A percentile compares a stretch with the other conserved stretches of the same genome.
These are phyloP conservation scores for Metschnikowia picachoensis DNA, from an alignment of 805 yeast species.

Conservation along the genomic window DNA sequence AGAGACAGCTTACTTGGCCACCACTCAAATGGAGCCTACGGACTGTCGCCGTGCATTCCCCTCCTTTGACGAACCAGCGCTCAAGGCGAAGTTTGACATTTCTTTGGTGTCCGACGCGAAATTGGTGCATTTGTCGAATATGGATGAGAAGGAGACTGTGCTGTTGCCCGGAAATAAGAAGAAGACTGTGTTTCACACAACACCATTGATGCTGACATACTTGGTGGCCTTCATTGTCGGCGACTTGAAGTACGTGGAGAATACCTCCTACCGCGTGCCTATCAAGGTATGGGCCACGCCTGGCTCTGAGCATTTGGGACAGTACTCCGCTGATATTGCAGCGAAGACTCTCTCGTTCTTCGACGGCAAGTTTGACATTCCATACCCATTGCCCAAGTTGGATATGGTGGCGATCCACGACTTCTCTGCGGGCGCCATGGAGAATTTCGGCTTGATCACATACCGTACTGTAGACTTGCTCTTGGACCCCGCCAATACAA, in stretches of 20 bases:
- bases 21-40: conserved; percentile 84
- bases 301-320: conserved; percentile 68
- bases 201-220: conserved; percentile 83
- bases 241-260: conserved; percentile 71
- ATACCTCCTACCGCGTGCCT: conserved; percentile 62
- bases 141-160: conserved; percentile 56
- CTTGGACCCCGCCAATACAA: conserved; percentile 67
- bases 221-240: conserved; percentile 81
- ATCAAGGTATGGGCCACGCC: conserved; percentile 80
- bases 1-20: conserved; percentile 65
- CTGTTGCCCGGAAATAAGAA: conserved; percentile 43
- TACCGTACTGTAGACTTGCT: conserved; percentile 74
- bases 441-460: conserved; percentile 78
- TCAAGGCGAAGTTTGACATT: conserved; percentile 69
- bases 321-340: conserved; percentile 69
- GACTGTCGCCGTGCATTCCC: conserved; percentile 88
- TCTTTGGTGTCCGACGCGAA: conserved; percentile 53
- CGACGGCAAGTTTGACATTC: conserved; percentile 67
- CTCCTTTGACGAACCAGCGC: conserved; percentile 78
- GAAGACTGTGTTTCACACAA: conserved; percentile 61
- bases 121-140: conserved; percentile 63
- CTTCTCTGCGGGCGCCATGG: conserved; percentile 88
- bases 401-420: conserved; percentile 82
- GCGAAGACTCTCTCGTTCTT: conserved; percentile 72
- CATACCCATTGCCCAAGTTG: conserved; percentile 76